phyloP scores from a whole-genome alignment of 306 rosid species.

The Mimosa bimucronata region DNA sequence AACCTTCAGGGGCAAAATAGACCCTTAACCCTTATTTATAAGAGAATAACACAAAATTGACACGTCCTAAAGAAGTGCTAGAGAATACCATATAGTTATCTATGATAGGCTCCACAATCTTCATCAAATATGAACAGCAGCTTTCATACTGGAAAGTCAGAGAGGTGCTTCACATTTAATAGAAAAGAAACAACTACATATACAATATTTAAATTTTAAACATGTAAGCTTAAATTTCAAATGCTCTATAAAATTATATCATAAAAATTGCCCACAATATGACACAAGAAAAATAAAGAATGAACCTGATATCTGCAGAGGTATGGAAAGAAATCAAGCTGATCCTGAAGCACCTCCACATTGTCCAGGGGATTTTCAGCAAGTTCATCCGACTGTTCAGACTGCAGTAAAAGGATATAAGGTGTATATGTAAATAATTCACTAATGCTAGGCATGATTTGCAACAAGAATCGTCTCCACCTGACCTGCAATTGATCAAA shows the following conservation, averaged over 20 bases:
- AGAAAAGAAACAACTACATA: conserved; percentile 11
- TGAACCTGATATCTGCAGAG: conserved; percentile 58
- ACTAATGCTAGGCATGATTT: neutral
- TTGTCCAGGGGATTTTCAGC: conserved; percentile 56
- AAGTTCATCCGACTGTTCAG: conserved; percentile 50
- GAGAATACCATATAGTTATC: conserved; percentile 45
- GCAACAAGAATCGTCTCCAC: conserved; percentile 10
- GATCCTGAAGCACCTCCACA: conserved; percentile 53
- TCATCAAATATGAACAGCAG: conserved; percentile 52
- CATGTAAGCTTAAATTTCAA: neutral
- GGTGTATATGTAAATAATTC: conserved; percentile 15
- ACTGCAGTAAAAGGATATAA: conserved; percentile 34
- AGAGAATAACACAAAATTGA: conserved; percentile 21
- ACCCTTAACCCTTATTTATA: neutral
- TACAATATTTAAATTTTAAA: neutral
- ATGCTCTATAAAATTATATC: neutral
- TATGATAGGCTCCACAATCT: conserved; percentile 50
- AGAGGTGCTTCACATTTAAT: conserved; percentile 14
- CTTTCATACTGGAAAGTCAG: conserved; percentile 52
- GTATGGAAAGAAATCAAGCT: conserved; percentile 53
- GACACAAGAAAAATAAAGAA: conserved; percentile 11
- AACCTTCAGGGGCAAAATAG: too few relatives aligned
- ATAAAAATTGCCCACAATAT: conserved; percentile 7
- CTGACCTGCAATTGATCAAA: conserved; percentile 54
- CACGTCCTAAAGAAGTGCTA: neutral